These are phyloP conservation scores for Xylaria longipes DNA, from an alignment of 495 filamentous ascomycete genomes.

Conservation along the genomic window DNA sequence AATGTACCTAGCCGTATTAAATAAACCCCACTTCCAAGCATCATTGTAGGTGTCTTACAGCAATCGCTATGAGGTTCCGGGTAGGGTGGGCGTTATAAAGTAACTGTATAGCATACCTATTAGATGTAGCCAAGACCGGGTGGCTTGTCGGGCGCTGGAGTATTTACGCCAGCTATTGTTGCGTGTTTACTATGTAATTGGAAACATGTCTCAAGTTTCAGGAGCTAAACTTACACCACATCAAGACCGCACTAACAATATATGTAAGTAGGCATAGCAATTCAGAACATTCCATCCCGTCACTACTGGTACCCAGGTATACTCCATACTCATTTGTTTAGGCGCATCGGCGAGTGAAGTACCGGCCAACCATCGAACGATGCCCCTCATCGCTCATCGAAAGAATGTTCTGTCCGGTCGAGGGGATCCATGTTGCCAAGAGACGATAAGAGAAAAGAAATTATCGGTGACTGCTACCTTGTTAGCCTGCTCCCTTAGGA, in stretches of 20 bases:
- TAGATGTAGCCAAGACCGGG: neutral
- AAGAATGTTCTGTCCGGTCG: neutral
- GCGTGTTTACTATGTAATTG: neutral
- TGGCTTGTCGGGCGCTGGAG: neutral
- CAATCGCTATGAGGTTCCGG: neutral
- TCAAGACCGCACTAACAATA: neutral
- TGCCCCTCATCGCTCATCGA: neutral
- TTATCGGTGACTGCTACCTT: slow-evolving; percentile 11
- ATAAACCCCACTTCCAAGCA: neutral
- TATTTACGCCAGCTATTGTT: neutral
- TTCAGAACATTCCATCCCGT: neutral
- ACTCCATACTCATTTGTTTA: slow-evolving; percentile 7
- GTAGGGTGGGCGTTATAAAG: neutral
- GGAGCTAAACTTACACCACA: neutral
- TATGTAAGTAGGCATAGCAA: neutral
- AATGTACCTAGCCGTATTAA: neutral
- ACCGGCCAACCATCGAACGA: slow-evolving; percentile 16
- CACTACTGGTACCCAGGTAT: neutral
- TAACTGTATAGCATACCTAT: too few relatives aligned
- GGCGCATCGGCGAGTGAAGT: neutral
- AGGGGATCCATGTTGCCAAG: slow-evolving; percentile 15
- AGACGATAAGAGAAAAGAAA: slow-evolving; percentile 11
- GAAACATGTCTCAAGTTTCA: slow-evolving; percentile 5
- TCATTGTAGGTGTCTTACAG: neutral
- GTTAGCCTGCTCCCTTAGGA: neutral